These are phyloP conservation scores for Orobanche coerulescens DNA, from an alignment of 257 asterid species.

Conservation along the genomic window DNA sequence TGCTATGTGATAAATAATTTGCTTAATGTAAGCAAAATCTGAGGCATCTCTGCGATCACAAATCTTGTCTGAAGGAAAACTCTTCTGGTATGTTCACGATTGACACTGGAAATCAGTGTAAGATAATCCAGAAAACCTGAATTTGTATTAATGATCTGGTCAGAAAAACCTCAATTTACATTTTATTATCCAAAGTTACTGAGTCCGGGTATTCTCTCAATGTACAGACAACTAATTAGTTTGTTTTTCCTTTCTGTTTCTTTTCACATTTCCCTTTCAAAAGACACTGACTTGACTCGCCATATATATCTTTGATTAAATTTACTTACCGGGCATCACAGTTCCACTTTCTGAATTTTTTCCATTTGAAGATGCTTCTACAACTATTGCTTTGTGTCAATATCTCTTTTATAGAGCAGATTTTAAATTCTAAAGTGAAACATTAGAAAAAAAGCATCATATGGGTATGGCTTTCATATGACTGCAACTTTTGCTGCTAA, in stretches of 20 bases:
- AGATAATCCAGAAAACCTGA: slow-evolving; percentile 12
- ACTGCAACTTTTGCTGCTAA: slow-evolving; percentile 5
- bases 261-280: neutral
- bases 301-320: slow-evolving; percentile 5
- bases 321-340: neutral
- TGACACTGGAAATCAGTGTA: slow-evolving; percentile 6
- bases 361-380: slow-evolving; percentile 5
- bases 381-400: neutral
- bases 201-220: neutral
- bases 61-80: neutral
- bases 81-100: slow-evolving; percentile 1
- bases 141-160: neutral
- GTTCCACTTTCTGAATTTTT: neutral
- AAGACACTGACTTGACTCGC: neutral
- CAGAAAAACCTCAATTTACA: neutral
- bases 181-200: neutral
- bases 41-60: neutral
- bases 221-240: neutral
- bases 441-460: neutral
- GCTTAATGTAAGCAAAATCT: slow-evolving; percentile 2
- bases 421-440: slow-evolving; percentile 4
- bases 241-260: neutral
- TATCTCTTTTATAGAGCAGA: neutral
- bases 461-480: slow-evolving; percentile 4
- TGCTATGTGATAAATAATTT: slow-evolving; percentile 5